phyloP scores from a whole-genome alignment of 352 stramenopile genomes.

The Phytophthora tubulina region DNA sequence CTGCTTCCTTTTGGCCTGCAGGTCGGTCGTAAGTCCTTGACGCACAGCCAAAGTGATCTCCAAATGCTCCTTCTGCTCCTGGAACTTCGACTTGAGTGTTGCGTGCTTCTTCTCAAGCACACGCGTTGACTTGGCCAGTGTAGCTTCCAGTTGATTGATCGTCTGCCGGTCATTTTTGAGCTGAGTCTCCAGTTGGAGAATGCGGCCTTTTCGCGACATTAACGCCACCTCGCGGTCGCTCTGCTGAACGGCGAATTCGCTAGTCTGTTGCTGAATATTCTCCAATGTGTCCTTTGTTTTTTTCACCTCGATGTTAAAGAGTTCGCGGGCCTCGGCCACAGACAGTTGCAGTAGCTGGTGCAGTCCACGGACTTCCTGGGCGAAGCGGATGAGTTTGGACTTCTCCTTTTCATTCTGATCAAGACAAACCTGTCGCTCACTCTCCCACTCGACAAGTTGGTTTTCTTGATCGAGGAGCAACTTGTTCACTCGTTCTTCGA shows the following conservation, averaged over 20 bases:
- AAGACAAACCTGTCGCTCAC: conserved; percentile 19
- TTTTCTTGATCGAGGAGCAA: conserved; percentile 41
- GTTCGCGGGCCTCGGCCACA: conserved; percentile 27
- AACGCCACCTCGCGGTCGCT: conserved; percentile 57
- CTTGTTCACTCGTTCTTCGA: conserved; percentile 32
- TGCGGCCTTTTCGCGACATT: conserved; percentile 57
- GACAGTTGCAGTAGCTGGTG: conserved; percentile 35
- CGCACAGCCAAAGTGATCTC: conserved; percentile 68
- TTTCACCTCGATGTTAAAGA: conserved; percentile 37
- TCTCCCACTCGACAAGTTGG: conserved; percentile 9
- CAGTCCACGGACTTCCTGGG: conserved; percentile 30
- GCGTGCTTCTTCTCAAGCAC: conserved; percentile 46
- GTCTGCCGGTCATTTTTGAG: conserved; percentile 63
- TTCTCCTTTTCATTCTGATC: conserved; percentile 31
- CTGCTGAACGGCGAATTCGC: conserved; percentile 57
- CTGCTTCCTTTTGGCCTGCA: conserved; percentile 64
- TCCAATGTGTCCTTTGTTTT: conserved; percentile 45
- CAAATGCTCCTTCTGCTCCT: conserved; percentile 69
- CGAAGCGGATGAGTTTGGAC: conserved; percentile 27
- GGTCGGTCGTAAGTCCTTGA: conserved; percentile 60
- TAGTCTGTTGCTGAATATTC: conserved; percentile 49
- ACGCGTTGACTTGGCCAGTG: conserved; percentile 49
- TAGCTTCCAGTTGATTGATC: conserved; percentile 53
- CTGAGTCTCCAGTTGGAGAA: conserved; percentile 65
- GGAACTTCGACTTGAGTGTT: conserved; percentile 46